phyloP scores from a whole-genome alignment of 768 basidiomycete species.

The Lentinula sp. region DNA sequence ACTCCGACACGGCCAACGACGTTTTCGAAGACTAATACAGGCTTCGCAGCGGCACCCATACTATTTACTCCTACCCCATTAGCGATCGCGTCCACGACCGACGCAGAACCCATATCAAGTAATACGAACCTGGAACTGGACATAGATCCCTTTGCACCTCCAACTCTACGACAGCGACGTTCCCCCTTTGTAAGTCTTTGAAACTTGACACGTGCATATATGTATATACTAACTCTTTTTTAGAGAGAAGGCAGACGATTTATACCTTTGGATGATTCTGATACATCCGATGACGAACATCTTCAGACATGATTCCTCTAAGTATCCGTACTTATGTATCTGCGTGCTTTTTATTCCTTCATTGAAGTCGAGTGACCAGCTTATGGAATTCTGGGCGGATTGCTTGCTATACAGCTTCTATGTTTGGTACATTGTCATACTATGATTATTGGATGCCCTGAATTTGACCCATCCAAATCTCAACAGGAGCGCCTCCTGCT shows the following conservation, averaged over 20 bases:
- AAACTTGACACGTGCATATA: background rate
- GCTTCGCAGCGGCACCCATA: background rate
- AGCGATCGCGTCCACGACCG: background rate
- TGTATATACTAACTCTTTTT: background rate
- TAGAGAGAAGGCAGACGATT: constrained; percentile 6
- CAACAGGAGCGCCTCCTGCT: constrained; percentile 57
- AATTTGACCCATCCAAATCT: constrained; percentile 59
- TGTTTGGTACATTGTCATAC: background rate
- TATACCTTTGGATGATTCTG: constrained; percentile 6
- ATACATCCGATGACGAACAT: constrained; percentile 5
- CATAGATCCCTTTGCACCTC: background rate
- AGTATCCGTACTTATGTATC: background rate
- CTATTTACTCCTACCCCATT: background rate
- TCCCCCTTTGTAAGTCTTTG: constrained; percentile 3
- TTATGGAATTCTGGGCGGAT: background rate
- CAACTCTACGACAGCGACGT: background rate
- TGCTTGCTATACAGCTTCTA: background rate
- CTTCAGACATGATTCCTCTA: background rate
- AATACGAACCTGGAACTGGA: too few species aligned
- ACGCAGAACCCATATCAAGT: background rate
- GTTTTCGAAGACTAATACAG: background rate
- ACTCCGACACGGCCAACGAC: background rate
- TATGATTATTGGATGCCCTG: background rate
- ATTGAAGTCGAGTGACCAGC: too few species aligned
- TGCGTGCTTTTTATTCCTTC: background rate